These are phyloP conservation scores for Tilletia walkeri DNA, from an alignment of 1,284 basidiomycete genomes.

Conservation along the genomic window DNA sequence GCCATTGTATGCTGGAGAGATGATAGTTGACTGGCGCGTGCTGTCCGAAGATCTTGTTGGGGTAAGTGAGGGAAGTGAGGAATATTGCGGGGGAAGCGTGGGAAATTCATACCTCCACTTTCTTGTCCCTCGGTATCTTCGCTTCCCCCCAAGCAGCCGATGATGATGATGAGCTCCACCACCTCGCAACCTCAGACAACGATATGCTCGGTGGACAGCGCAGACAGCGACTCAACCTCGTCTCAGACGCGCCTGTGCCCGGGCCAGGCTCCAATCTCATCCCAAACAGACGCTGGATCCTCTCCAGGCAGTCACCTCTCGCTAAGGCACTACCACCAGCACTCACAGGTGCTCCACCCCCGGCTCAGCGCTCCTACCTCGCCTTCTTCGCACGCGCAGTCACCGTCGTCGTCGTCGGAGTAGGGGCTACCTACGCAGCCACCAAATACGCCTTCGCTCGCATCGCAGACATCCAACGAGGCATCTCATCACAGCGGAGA, in stretches of 20 bases:
- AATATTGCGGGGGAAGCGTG: too few species aligned
- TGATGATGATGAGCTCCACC: too few species aligned
- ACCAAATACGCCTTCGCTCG: slow-evolving; percentile 8
- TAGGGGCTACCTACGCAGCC: background rate
- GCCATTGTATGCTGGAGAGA: background rate
- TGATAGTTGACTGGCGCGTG: too few species aligned
- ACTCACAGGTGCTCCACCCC: background rate
- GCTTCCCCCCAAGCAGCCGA: too few species aligned
- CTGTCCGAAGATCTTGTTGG: too few species aligned
- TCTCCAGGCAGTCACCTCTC: background rate
- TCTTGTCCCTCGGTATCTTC: too few species aligned
- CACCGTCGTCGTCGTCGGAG: slow-evolving; percentile 15
- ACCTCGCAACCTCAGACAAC: too few species aligned
- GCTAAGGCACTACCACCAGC: background rate
- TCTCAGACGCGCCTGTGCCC: slow-evolving; percentile 14
- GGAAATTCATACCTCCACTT: too few species aligned
- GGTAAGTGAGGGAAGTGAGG: too few species aligned
- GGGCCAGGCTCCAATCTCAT: slow-evolving; percentile 5
- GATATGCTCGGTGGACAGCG: too few species aligned
- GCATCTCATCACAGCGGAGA: background rate
- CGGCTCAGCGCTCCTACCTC: background rate
- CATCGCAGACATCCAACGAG: slow-evolving; percentile 3
- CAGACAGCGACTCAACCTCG: slow-evolving; percentile 11
- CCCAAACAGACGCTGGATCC: background rate
- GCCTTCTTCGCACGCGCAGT: slow-evolving; percentile 11